phyloP scores from a whole-genome alignment of 164 flowering plant genomes.

The Vitis labrusca region DNA sequence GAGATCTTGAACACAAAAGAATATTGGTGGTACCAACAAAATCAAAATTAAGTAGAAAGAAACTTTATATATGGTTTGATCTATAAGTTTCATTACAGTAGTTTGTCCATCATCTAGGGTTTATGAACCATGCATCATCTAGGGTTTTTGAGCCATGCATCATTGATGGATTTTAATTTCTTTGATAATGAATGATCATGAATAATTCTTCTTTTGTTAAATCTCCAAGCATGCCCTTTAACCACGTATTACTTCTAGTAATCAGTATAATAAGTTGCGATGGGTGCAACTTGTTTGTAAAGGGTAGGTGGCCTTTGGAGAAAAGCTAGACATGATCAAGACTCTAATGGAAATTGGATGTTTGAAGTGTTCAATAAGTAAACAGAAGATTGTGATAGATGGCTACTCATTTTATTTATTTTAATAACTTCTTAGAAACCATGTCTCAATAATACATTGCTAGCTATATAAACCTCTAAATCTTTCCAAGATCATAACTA shows the following conservation, averaged over 20 bases:
- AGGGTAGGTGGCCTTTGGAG: neutral
- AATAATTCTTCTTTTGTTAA: too few relatives aligned
- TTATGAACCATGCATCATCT: neutral
- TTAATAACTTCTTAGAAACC: neutral
- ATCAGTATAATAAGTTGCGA: too few relatives aligned
- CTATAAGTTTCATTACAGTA: too few relatives aligned
- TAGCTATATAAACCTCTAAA: conserved; percentile 3
- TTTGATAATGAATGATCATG: neutral
- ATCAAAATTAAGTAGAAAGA: neutral
- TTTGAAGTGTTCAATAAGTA: conserved; percentile 18
- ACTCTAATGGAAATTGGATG: conserved; percentile 6
- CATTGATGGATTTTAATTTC: too few relatives aligned
- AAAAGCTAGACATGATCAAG: conserved; percentile 2
- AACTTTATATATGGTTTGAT: neutral
- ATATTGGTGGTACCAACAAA: too few relatives aligned
- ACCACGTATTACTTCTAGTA: too few relatives aligned
- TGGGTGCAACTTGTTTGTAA: neutral
- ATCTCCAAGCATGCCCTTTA: neutral
- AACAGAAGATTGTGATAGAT: conserved; percentile 14
- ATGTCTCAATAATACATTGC: neutral
- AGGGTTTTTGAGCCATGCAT: neutral
- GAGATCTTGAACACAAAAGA: too few relatives aligned
- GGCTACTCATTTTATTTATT: neutral
- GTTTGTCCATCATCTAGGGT: neutral
- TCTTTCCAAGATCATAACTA: conserved; percentile 27